Conservation (phyloP, 2,329 filamentous ascomycete species). For the Myriosclerotinia scirpicola region DNA sequence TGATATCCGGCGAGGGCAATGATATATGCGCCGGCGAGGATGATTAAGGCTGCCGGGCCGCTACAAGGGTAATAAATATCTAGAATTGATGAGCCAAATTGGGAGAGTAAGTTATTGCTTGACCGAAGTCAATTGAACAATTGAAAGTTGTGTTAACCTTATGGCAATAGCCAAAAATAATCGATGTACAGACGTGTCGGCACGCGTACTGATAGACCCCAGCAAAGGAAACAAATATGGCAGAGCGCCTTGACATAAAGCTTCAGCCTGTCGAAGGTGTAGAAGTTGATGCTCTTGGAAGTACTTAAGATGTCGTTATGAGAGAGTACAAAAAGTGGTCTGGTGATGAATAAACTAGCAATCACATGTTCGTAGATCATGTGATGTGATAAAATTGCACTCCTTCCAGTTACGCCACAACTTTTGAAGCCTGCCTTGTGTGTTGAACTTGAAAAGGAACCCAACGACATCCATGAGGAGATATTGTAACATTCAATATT, state of each 20-base stretch:
- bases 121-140: constrained; percentile 31
- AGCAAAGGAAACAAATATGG: background rate
- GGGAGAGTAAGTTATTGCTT: constrained; percentile 16
- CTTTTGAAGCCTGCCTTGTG: background rate
- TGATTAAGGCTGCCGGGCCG: constrained; percentile 1
- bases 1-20: constrained; percentile 27
- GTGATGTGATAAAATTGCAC: constrained; percentile 22
- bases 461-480: background rate
- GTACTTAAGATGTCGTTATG: constrained; percentile 11
- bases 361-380: constrained; percentile 21
- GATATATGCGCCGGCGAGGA: constrained; percentile 26
- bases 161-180: constrained; percentile 9
- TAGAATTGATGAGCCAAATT: constrained; percentile 17
- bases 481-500: background rate
- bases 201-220: constrained; percentile 21
- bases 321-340: constrained; percentile 24
- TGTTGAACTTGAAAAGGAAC: background rate
- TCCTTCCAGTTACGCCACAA: background rate
- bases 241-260: background rate
- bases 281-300: constrained; percentile 11
- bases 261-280: constrained; percentile 6
- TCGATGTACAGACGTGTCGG: constrained; percentile 13
- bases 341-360: constrained; percentile 21
- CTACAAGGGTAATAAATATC: constrained; percentile 11
- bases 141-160: constrained; percentile 10